Conservation (phyloP, 192 early-diverging fungal species). For the Coemansia sp. region DNA sequence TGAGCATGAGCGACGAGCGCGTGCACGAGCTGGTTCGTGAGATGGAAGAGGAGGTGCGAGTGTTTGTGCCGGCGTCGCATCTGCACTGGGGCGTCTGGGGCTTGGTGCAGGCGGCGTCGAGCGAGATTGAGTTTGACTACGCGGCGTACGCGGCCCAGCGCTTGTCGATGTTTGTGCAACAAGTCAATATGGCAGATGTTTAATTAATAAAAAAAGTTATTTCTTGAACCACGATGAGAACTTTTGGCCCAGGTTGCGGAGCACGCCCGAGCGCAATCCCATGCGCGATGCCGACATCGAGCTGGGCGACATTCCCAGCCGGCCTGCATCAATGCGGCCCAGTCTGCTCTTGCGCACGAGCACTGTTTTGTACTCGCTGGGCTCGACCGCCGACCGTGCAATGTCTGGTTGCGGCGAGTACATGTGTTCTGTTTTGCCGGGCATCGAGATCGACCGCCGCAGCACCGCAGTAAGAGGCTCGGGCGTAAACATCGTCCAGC, state of each 20-base stretch:
- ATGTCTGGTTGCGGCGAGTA: constrained; percentile 21
- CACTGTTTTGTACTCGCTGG: constrained; percentile 18
- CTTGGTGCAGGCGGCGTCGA: constrained; percentile 69
- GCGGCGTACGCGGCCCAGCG: constrained; percentile 63
- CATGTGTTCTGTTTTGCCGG: constrained; percentile 10
- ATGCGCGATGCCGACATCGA: constrained; percentile 37
- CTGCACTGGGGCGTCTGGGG: constrained; percentile 82
- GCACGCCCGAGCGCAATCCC: constrained; percentile 34
- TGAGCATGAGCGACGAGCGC: constrained; percentile 16
- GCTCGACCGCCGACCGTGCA: constrained; percentile 29
- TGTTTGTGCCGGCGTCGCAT: constrained; percentile 56
- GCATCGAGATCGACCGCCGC: constrained; percentile 53
- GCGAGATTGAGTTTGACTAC: constrained; percentile 79
- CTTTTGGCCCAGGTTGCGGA: constrained; percentile 28
- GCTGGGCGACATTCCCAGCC: constrained; percentile 31
- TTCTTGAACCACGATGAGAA: constrained; percentile 50
- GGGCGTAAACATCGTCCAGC: constrained; percentile 6
- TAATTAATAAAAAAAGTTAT: no score
- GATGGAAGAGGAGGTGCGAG: constrained; percentile 30
- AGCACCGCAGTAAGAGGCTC: constrained; percentile 12
- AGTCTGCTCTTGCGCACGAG: constrained; percentile 25
- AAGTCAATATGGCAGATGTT: no score
- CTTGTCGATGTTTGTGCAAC: constrained; percentile 52
- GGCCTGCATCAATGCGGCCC: constrained; percentile 3
- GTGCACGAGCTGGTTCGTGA: constrained; percentile 18